These are phyloP conservation scores for Przewalskia tangutica DNA, from an alignment of 257 asterid genomes.

Conservation along the genomic window DNA sequence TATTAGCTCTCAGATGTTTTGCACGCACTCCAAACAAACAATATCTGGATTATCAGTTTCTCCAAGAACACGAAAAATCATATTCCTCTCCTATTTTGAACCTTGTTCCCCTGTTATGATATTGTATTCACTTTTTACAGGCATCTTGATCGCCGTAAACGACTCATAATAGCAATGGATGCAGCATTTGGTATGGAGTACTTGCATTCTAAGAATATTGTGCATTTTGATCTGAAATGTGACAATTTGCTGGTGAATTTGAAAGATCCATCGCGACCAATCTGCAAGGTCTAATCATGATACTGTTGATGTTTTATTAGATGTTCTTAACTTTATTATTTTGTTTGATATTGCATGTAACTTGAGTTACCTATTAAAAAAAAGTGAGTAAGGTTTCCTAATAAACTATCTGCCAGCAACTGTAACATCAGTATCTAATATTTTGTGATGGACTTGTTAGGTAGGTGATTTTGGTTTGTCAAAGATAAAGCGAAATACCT, in stretches of 20 bases:
- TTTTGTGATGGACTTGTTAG: conserved; percentile 30
- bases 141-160: conserved; percentile 75
- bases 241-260: conserved; percentile 82
- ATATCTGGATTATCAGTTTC: not conserved
- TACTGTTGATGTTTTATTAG: not conserved
- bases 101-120: not conserved
- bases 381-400: not conserved
- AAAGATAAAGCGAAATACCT: conserved; percentile 73
- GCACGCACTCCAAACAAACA: not conserved
- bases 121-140: conserved; percentile 27
- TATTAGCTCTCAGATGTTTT: not conserved
- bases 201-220: conserved; percentile 89
- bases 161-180: conserved; percentile 86
- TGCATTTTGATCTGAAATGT: conserved; percentile 91
- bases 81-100: not conserved
- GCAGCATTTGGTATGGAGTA: conserved; percentile 98
- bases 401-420: not conserved
- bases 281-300: conserved; percentile 59
- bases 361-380: not conserved
- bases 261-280: conserved; percentile 86
- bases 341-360: not conserved
- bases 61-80: not conserved
- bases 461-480: conserved; percentile 95
- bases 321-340: not conserved
- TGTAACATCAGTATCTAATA: not conserved